Percentiles rank a stretch among this genome's conserved stretches.
These are phyloP conservation scores for Chiua virens DNA, from an alignment of 768 basidiomycete genomes.

Conservation along the genomic window DNA sequence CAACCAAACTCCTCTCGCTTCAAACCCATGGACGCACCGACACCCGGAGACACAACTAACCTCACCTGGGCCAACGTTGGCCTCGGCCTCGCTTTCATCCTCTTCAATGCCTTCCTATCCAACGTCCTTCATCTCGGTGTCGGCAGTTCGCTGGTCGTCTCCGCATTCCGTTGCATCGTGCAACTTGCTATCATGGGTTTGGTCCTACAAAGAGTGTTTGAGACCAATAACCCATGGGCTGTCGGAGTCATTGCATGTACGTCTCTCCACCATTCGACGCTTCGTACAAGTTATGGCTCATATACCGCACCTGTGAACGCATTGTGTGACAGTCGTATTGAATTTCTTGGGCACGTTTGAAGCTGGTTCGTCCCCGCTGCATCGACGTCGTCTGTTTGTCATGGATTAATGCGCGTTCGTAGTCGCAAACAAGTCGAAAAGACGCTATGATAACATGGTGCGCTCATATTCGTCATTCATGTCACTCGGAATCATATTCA, in stretches of 20 bases:
- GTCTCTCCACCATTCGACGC: constrained; percentile 26
- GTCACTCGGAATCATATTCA: constrained; percentile 7
- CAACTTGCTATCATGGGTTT: constrained; percentile 77
- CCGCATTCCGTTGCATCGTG: constrained; percentile 71
- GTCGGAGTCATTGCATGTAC: constrained; percentile 72
- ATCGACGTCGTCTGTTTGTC: background rate
- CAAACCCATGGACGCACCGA: constrained; percentile 30
- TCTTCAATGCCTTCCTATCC: constrained; percentile 70
- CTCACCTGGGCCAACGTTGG: constrained; percentile 75
- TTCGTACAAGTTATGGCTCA: too few species aligned
- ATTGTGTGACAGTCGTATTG: constrained; percentile 49
- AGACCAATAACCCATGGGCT: constrained; percentile 69
- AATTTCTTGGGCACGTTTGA: constrained; percentile 80
- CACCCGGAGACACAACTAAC: constrained; percentile 21
- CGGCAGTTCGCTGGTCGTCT: constrained; percentile 63
- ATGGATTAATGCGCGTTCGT: background rate
- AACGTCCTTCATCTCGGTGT: constrained; percentile 64
- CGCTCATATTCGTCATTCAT: background rate
- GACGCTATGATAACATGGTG: constrained; percentile 75
- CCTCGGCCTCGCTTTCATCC: constrained; percentile 72
- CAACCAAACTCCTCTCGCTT: background rate
- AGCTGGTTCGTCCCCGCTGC: constrained; percentile 48
- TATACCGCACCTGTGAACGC: background rate
- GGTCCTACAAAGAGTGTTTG: constrained; percentile 72
- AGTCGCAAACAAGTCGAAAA: constrained; percentile 81